Percentiles rank a stretch among this genome's conserved stretches.
phyloP scores from a whole-genome alignment of 2,329 filamentous ascomycete species.

The Neofusicoccum parvum region DNA sequence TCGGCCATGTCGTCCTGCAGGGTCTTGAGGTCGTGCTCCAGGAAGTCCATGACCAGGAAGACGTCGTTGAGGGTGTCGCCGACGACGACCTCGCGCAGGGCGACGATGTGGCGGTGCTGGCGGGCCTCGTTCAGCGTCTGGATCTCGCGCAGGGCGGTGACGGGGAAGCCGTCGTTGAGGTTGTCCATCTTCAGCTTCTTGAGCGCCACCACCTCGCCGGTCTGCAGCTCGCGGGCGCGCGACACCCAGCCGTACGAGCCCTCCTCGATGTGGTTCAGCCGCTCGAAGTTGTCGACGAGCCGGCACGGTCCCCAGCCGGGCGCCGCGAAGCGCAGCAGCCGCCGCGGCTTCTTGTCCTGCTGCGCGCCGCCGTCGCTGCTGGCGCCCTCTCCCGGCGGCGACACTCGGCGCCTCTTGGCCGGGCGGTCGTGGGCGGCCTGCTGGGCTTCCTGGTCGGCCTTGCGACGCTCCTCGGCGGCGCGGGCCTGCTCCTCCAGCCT shows the following conservation, averaged over 20 bases:
- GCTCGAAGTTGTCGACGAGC: constrained; percentile 85
- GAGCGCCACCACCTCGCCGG: constrained; percentile 81
- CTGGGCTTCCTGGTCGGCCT: constrained; percentile 29
- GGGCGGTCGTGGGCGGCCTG: constrained; percentile 39
- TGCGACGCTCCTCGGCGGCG: constrained; percentile 30
- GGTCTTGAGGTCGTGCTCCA: constrained; percentile 94
- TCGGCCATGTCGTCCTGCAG: constrained; percentile 93
- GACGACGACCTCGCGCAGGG: constrained; percentile 80
- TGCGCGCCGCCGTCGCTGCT: constrained; percentile 20
- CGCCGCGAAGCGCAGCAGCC: constrained; percentile 71
- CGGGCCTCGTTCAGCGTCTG: constrained; percentile 80
- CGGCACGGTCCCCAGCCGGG: constrained; percentile 70
- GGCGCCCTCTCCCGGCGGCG: constrained; percentile 46
- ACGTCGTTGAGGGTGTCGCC: constrained; percentile 69
- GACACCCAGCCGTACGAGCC: constrained; percentile 96
- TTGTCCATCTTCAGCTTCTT: constrained; percentile 92
- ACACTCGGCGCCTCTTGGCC: constrained; percentile 64
- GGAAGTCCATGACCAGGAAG: constrained; percentile 93
- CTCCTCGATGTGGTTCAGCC: constrained; percentile 95
- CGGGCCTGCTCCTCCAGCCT: constrained; percentile 58
- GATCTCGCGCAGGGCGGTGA: constrained; percentile 92
- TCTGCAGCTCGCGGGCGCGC: constrained; percentile 72
- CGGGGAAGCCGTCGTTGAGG: constrained; percentile 78
- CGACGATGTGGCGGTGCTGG: constrained; percentile 76
- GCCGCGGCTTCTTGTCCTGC: constrained; percentile 44